phyloP scores from a whole-genome alignment of 139 green algal species.

The Chlorella sp. region DNA sequence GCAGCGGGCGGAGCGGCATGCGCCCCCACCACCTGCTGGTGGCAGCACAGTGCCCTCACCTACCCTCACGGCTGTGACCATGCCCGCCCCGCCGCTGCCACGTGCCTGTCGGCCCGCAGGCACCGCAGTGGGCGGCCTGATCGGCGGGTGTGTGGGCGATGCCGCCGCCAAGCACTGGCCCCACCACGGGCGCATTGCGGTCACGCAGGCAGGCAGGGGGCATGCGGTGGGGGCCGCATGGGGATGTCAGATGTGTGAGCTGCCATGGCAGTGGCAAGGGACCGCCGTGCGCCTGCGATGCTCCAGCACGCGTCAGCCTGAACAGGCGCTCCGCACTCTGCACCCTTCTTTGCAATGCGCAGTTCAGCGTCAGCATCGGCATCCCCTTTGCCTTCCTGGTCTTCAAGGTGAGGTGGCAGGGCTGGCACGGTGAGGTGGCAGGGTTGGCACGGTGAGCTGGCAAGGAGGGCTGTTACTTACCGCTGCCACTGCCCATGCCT shows the following conservation, averaged over 20 bases:
- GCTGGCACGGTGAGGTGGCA: neutral
- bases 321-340: no score
- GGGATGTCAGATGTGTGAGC: no score
- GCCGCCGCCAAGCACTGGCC: slow-evolving; percentile 54
- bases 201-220: slow-evolving; percentile 42
- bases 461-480: neutral
- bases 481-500: neutral
- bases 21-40: no score
- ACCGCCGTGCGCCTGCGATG: no score
- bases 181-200: slow-evolving; percentile 64
- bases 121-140: slow-evolving; percentile 59
- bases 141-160: slow-evolving; percentile 80
- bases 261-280: no score
- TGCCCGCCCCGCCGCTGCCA: neutral
- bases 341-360: neutral
- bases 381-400: slow-evolving; percentile 51
- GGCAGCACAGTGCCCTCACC: neutral
- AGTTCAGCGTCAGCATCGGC: slow-evolving; percentile 65
- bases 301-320: no score
- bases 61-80: neutral
- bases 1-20: no score
- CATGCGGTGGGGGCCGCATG: no score
- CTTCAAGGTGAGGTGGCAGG: slow-evolving; percentile 20
- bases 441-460: neutral
- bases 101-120: neutral